Conservation (phyloP, 2,329 filamentous ascomycete species). For the Helotiales sp. region DNA sequence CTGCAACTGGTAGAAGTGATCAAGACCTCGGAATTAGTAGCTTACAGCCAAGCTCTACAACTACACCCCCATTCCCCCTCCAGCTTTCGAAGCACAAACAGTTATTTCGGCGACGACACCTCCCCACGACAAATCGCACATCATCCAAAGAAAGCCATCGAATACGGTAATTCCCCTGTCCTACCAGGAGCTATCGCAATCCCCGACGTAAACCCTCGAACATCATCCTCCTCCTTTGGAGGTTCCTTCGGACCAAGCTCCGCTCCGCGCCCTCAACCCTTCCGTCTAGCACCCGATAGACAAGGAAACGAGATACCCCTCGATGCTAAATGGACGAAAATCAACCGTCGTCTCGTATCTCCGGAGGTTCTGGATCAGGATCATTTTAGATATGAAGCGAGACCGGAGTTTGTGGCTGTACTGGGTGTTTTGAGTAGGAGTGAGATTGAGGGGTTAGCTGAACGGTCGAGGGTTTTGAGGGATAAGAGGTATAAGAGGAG, state of each 20-base stretch:
- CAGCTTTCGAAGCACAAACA: conserved; percentile 24
- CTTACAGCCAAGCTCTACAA: conserved; percentile 20
- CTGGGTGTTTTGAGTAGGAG: conserved; percentile 54
- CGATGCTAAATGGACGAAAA: conserved; percentile 61
- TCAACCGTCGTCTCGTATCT: conserved; percentile 55
- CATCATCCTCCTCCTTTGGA: conserved; percentile 5
- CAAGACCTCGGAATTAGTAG: conserved; percentile 26
- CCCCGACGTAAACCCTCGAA: conserved; percentile 5
- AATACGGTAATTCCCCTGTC: conserved; percentile 14
- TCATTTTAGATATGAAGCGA: conserved; percentile 59
- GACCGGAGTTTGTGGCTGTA: conserved; percentile 60
- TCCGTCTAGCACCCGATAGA: conserved; percentile 53
- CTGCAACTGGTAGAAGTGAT: conserved; percentile 23
- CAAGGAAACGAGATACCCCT: conserved; percentile 56
- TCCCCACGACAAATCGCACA: conserved; percentile 19
- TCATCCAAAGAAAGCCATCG: conserved; percentile 18
- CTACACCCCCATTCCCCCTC: conserved; percentile 19
- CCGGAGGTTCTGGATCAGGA: conserved; percentile 56
- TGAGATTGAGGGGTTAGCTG: conserved; percentile 53
- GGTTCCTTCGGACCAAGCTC: neutral
- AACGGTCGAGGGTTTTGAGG: conserved; percentile 40
- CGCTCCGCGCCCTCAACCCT: conserved; percentile 15
- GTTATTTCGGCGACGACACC: conserved; percentile 22
- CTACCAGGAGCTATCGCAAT: conserved; percentile 23
- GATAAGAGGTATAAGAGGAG: conserved; percentile 21